Base-by-base conservation (phyloP, 2,329 filamentous ascomycete genomes). In the Diaporthe sp. region DNA sequence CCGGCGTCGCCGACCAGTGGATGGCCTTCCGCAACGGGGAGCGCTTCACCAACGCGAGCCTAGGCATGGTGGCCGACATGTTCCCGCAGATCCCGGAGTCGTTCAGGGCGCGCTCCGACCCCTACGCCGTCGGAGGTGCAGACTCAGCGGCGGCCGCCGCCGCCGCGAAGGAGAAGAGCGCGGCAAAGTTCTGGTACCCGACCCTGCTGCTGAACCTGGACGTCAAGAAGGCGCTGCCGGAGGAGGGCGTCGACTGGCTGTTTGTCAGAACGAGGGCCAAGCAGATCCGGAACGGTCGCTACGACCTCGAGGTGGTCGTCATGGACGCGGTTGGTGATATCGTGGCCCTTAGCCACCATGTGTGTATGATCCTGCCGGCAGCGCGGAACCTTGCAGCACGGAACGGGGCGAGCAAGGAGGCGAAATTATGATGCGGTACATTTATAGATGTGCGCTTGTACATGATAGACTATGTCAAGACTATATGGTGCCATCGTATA, bases 131-230 rank as follows among this genome's bases (percentile, higher is more conserved):
- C n/a, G 34, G 49, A 4, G 7, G 31, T 25, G 34, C 22, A 25
- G 37, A 39, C 37, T 39, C 37, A 10, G 22, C 12, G 17, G 39
- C 22, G 1, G 10, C 65, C 34, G 67, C 34, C n/a, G n/a, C 22
- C 15, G 67, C 34, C 15, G n/a, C 13, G 34, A 28, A 25, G 25
- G 42, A 44, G 51, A 58, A 46, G 53, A 39, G 39, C 22, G 42
- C 58, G 28, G 69, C 69, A 46, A 72, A 61, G 55, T 72, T 91
- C 79, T 95, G 94, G 94, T 95, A 94, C 81, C 94, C 94, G 0
- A 97, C 94, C 0, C 82, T 97, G 2, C 85, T 92, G 31, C 84
- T 97, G 80, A 95, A 94, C 81, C 80, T 97, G 31, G 94, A 97
- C 77, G 86, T 95, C 57, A 97, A 96, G 86, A 94, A 93, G 81